Conservation (phyloP, 2,329 filamentous ascomycete species). For the Xylaria hypoxylon region DNA sequence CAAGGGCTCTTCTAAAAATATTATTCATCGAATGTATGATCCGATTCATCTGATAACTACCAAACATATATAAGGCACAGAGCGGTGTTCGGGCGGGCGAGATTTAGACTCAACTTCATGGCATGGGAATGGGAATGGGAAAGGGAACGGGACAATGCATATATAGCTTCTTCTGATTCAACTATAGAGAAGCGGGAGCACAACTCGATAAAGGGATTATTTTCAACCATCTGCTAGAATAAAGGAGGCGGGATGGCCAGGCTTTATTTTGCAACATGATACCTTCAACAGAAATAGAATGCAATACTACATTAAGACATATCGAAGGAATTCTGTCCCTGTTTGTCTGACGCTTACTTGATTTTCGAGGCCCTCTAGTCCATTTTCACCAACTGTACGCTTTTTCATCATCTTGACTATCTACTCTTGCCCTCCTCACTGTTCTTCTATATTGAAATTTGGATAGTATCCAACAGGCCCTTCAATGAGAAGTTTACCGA, state of each 20-base stretch:
- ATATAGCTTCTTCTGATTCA: constrained; percentile 38
- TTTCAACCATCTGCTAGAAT: constrained; percentile 17
- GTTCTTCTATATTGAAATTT: too few species aligned
- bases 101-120: constrained; percentile 38
- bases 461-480: too few species aligned
- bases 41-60: not conserved
- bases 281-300: constrained; percentile 38
- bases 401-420: too few species aligned
- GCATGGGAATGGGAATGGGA: constrained; percentile 27
- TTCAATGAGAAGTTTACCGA: too few species aligned
- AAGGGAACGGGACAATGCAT: constrained; percentile 26
- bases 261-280: constrained; percentile 23
- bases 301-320: constrained; percentile 5
- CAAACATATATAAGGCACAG: constrained; percentile 6
- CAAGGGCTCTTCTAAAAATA: constrained; percentile 82
- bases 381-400: too few species aligned
- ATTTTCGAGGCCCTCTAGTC: too few species aligned
- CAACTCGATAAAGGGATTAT: constrained; percentile 13
- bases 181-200: constrained; percentile 39
- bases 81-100: constrained; percentile 27
- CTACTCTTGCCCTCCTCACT: too few species aligned
- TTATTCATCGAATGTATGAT: constrained; percentile 2
- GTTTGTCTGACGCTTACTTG: not conserved
- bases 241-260: not conserved
- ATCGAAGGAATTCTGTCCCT: not conserved